Evolutionary conservation across 2,329 filamentous ascomycete species (phyloP).

Genomic region (Colletotrichum sp.): DNA sequence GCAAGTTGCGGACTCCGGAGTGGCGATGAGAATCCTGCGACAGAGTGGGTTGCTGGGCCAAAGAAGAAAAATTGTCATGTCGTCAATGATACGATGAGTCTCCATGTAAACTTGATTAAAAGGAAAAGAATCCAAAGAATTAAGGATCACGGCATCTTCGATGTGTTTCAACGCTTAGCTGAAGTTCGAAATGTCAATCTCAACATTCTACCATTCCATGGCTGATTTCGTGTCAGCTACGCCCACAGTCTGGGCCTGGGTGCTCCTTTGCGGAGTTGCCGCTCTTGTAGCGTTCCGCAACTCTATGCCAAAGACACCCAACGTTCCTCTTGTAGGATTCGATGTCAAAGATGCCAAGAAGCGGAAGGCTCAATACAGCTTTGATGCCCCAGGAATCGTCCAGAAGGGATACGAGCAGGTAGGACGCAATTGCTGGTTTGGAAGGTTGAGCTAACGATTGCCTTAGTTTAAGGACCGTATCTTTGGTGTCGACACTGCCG

Average conservation of each 20-base stretch:
- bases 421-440: neutral
- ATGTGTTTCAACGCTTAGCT: neutral
- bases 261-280: neutral
- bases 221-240: neutral
- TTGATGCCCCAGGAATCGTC: neutral
- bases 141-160: neutral
- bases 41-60: neutral
- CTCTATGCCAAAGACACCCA: neutral
- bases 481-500: neutral
- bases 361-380: neutral
- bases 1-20: neutral
- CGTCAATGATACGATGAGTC: neutral
- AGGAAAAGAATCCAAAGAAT: neutral
- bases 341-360: neutral
- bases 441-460: neutral
- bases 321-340: neutral
- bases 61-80: neutral
- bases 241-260: neutral
- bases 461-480: neutral
- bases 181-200: neutral
- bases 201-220: neutral
- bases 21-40: neutral
- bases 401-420: neutral
- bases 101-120: neutral
- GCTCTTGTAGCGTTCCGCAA: neutral